phyloP scores from a whole-genome alignment of 1,284 basidiomycete species.

The Microbotryum scabiosae region DNA sequence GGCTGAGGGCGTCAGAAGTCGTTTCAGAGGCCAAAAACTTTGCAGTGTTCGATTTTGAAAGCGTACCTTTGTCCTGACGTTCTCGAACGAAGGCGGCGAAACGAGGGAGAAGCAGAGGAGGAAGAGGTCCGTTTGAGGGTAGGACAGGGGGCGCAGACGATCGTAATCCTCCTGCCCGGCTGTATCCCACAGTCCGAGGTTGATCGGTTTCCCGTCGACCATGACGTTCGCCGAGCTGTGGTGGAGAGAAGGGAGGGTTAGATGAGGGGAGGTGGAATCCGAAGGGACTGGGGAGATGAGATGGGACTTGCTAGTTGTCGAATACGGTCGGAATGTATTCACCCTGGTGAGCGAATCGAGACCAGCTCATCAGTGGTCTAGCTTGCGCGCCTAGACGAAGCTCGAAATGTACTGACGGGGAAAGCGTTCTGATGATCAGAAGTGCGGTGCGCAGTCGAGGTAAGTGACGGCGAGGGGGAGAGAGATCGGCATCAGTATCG shows the following conservation, averaged over 20 bases:
- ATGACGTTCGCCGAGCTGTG: slow-evolving; percentile 58
- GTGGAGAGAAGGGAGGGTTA: neutral
- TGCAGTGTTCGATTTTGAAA: no score
- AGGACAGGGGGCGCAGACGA: slow-evolving; percentile 91
- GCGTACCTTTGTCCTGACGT: slow-evolving; percentile 86
- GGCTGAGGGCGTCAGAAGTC: neutral
- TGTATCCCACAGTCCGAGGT: slow-evolving; percentile 97
- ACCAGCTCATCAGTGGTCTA: neutral
- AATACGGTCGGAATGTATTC: slow-evolving; percentile 96
- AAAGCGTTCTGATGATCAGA: slow-evolving; percentile 59
- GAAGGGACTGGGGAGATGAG: slow-evolving; percentile 49
- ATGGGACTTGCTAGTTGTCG: slow-evolving; percentile 75
- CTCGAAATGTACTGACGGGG: slow-evolving; percentile 54
- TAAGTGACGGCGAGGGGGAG: neutral
- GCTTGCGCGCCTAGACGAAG: slow-evolving; percentile 20
- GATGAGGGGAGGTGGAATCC: neutral
- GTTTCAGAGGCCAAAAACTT: no score
- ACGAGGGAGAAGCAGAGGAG: slow-evolving; percentile 98
- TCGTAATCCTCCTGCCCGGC: slow-evolving; percentile 98
- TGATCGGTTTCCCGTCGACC: slow-evolving; percentile 98
- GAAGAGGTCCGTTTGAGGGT: slow-evolving; percentile 99
- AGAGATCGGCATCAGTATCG: neutral
- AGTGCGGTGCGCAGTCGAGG: neutral
- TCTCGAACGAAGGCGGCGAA: slow-evolving; percentile 94
- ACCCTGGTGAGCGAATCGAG: slow-evolving; percentile 48